Evolutionary conservation across 805 yeast genomes (phyloP).

Genomic region (Yamadazyma sp.): DNA sequence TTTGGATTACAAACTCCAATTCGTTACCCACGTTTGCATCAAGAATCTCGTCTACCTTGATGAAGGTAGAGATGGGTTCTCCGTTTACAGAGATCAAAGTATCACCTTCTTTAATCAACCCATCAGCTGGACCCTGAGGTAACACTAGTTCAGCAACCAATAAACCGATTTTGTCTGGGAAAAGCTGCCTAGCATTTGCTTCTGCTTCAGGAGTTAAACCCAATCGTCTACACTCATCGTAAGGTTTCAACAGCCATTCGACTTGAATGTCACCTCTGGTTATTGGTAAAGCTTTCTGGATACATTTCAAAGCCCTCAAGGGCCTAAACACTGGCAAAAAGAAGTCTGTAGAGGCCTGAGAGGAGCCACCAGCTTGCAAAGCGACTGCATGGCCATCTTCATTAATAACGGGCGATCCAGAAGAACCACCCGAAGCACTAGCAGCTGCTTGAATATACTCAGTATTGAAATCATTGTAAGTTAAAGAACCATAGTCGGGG

Average conservation of each 20-base stretch:
- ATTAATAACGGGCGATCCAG: constrained; percentile 95
- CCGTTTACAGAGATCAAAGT: constrained; percentile 73
- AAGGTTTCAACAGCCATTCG: constrained; percentile 85
- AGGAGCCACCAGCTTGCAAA: constrained; percentile 89
- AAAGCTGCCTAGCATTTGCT: constrained; percentile 59
- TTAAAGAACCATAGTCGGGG: constrained; percentile 85
- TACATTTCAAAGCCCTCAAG: constrained; percentile 72
- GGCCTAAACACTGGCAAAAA: constrained; percentile 86
- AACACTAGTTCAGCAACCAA: constrained; percentile 79
- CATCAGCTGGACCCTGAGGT: constrained; percentile 84
- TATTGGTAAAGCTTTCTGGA: constrained; percentile 58
- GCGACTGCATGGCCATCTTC: constrained; percentile 87
- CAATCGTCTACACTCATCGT: constrained; percentile 84
- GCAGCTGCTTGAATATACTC: constrained; percentile 97
- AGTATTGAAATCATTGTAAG: constrained; percentile 91
- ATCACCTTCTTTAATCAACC: constrained; percentile 79
- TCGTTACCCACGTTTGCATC: constrained; percentile 66
- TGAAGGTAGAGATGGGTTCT: constrained; percentile 61
- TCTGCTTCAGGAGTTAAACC: constrained; percentile 80
- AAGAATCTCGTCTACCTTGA: constrained; percentile 77
- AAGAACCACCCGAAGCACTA: constrained; percentile 91
- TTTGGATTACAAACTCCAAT: constrained; percentile 59
- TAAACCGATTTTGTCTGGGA: constrained; percentile 76
- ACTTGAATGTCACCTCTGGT: constrained; percentile 92
- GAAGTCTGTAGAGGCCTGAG: constrained; percentile 91